Conservation (phyloP, 2,329 filamentous ascomycete species). For the Annulohypoxylon truncatum region DNA sequence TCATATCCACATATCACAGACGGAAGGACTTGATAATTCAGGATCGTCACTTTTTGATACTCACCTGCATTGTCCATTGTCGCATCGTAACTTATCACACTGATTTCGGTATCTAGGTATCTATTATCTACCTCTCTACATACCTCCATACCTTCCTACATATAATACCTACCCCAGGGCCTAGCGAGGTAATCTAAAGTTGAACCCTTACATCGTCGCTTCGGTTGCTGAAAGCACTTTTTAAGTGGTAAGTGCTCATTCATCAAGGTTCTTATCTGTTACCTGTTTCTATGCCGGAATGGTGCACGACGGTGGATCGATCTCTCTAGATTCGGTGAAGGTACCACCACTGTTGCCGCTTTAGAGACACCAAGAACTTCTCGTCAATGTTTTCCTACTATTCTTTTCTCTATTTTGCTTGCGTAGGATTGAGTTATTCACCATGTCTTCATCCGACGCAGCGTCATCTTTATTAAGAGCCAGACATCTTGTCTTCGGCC, state of each 20-base stretch:
- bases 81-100: slow-evolving; percentile 13
- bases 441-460: slow-evolving; percentile 40
- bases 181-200: slow-evolving; percentile 4
- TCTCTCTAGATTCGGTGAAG: slow-evolving; percentile 15
- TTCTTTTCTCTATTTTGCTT: slow-evolving; percentile 1
- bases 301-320: slow-evolving; percentile 17
- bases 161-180: neutral
- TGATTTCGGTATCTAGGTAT: neutral
- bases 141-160: neutral
- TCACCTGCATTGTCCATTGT: slow-evolving; percentile 6
- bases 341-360: slow-evolving; percentile 9
- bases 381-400: slow-evolving; percentile 7
- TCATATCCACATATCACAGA: slow-evolving; percentile 1
- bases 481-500: slow-evolving; percentile 37
- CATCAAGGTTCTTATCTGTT: slow-evolving; percentile 26
- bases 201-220: slow-evolving; percentile 12
- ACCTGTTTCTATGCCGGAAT: slow-evolving; percentile 2
- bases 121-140: neutral
- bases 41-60: slow-evolving; percentile 7
- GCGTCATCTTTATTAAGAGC: slow-evolving; percentile 25
- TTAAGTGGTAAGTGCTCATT: slow-evolving; percentile 31
- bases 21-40: neutral
- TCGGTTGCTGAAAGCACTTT: slow-evolving; percentile 13
- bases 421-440: slow-evolving; percentile 40
- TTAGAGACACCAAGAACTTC: slow-evolving; percentile 6